Evolutionary conservation across 2,329 filamentous ascomycete species (phyloP), one percentile per base, ranked within the genome.

Genomic region (Botrytis pseudocinerea): DNA sequence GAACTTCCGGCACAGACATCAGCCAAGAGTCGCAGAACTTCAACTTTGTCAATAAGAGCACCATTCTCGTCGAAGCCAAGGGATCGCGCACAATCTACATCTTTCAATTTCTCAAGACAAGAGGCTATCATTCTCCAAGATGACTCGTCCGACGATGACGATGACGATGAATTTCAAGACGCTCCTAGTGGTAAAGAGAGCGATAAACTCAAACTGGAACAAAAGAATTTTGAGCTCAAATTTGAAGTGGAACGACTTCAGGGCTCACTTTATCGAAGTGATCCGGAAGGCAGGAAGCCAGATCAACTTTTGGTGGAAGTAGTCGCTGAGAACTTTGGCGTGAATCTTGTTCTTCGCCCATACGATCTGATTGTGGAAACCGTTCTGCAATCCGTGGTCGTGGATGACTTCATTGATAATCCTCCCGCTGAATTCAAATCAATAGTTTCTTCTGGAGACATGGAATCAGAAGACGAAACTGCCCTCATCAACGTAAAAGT

Each of bases 361-460:
- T 98, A 92, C 78, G 95, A 99, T 80, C 96, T 99, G 91, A 93
- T 91, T 40, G 95, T 96, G 1, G 93, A 98, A 79, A 93, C 99
- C 40, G 91, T 94, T 0, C 87, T 99, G 16, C 92, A 93, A 22
- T 95, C 94, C 1, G 85, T 99, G 28, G 93, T 92, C 0, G 90
- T 99, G 4, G 95, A 98, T 79, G 96, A 99, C 80, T 95, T 98
- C 80, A 95, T 99, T 14, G 95, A 93, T 77, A 86, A 96, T 76
- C 92, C 95, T 71, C 91, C 94, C 0, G 85, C 93, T 0, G 95
- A 98, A 79, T 99, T 99, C 85, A 97, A 96, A 83, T 95, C 95
- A 40, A 97, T 99, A 69, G 90, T 99, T n/a, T 97, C 95, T 0
- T 98, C 96, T 1, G 89, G 89, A 0, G 90, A 91, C 66, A 82